Base-by-base conservation (phyloP, 2,329 filamentous ascomycete species). In the Ustulina deusta region DNA sequence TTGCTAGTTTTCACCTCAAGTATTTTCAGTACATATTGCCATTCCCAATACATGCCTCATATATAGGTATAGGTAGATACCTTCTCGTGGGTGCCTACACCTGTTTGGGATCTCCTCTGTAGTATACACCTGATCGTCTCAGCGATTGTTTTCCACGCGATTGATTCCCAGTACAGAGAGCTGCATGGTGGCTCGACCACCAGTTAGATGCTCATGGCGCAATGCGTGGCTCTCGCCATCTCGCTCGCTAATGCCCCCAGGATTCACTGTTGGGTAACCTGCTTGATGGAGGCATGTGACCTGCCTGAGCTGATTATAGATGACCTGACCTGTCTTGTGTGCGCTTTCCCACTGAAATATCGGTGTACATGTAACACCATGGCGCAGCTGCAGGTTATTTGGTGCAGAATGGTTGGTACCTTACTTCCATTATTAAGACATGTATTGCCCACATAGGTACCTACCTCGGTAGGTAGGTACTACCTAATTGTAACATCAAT, bases 161-260 rank as follows among this genome's bases (percentile, higher is more conserved):
- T 32, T 42, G 38, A 44, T 54, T 55, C 59, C 64, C 46, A 9
- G 62, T 56, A 29, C 36, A 36, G 64, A 58, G 44, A n/a, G 36
- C 44, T 66, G 64, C 64, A 61, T 56, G 25, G 13, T 57, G 32
- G 56, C 36, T 56, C 51, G 42, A 29, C n/a, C 59, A 32, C 34
- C 11, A 7, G 34, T 27, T 29, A 29, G 22, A 20, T 56, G 40
- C 40, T 6, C 20, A n/a, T 38, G 27, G 10, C 11, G 11, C 17
- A 13, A 38, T 13, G 15, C 15, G 36, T 11, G n/a, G n/a, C n/a
- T n/a, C n/a, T n/a, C n/a, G n/a, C 17, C 38, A 40, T 13, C 38
- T 40, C 38, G 38, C 42, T 48, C 27, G 42, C 42, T 22, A 3
- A 32, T 38, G 20, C 57, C 29, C 20, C 22, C 46, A 2, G 13